phyloP scores from a whole-genome alignment of 2,329 filamentous ascomycete genomes.

The Aspergillus udagawae region DNA sequence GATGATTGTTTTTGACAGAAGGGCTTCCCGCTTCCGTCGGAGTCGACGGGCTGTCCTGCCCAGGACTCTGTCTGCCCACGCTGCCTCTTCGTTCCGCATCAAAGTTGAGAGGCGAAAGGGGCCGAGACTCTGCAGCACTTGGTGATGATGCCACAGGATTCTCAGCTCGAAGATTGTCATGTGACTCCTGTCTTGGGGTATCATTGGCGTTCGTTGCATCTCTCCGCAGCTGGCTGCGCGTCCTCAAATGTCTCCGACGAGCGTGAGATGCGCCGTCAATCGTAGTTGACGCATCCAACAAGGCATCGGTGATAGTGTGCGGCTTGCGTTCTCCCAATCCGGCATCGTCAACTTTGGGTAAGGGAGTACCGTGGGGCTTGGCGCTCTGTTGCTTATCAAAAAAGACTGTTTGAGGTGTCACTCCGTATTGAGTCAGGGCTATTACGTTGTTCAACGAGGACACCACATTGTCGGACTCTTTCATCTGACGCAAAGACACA shows the following conservation, averaged over 20 bases:
- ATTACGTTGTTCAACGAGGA: constrained; percentile 66
- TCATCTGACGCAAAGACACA: constrained; percentile 66
- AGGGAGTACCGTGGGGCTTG: constrained; percentile 30
- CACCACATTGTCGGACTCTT: constrained; percentile 39
- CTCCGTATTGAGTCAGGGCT: constrained; percentile 67
- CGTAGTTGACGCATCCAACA: constrained; percentile 86
- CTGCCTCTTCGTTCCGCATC: constrained; percentile 33
- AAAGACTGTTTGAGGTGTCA: constrained; percentile 84
- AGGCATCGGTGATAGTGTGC: constrained; percentile 83
- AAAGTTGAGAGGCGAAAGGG: constrained; percentile 30
- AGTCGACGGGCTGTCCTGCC: constrained; percentile 28
- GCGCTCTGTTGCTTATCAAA: constrained; percentile 73
- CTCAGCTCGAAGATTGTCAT: constrained; percentile 22
- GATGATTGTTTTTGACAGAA: constrained; percentile 20
- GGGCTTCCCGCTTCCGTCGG: constrained; percentile 29
- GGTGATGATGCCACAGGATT: constrained; percentile 35
- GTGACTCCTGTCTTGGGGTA: constrained; percentile 15
- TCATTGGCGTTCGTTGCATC: constrained; percentile 18
- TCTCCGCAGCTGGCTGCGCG: constrained; percentile 39
- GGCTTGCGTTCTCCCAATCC: constrained; percentile 42
- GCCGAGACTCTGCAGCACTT: constrained; percentile 26
- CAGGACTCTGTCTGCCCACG: constrained; percentile 19
- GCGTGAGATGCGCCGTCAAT: constrained; percentile 63
- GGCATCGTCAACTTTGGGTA: constrained; percentile 25
- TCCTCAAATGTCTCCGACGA: constrained; percentile 37